Evolutionary conservation across 805 yeast genomes (phyloP).

Genomic region (Saccharomycopsis selenospora): DNA sequence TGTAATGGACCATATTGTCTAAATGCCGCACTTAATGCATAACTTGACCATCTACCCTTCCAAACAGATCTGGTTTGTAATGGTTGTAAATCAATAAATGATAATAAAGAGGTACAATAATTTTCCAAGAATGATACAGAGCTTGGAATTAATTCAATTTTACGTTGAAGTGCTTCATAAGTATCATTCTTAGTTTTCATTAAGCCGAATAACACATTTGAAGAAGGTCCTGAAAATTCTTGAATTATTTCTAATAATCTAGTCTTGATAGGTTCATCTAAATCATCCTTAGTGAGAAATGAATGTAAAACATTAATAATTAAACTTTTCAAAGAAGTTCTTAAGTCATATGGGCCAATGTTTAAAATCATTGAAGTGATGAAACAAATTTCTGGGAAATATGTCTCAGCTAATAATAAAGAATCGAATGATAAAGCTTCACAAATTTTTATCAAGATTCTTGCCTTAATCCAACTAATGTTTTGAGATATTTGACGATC

Average conservation of each 20-base stretch:
- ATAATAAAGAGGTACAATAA: constrained; percentile 48
- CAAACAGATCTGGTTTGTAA: constrained; percentile 32
- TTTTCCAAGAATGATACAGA: constrained; percentile 43
- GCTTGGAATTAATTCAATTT: constrained; percentile 15
- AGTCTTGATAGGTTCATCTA: constrained; percentile 4
- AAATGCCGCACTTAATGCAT: constrained; percentile 56
- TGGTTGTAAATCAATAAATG: constrained; percentile 41
- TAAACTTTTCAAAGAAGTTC: constrained; percentile 39
- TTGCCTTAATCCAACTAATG: constrained; percentile 46
- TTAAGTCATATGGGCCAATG: constrained; percentile 30
- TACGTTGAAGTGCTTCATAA: constrained; percentile 10
- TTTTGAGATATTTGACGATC: constrained; percentile 29
- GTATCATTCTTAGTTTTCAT: constrained; percentile 7
- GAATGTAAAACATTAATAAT: constrained; percentile 46
- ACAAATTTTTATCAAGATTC: constrained; percentile 43
- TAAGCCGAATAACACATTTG: constrained; percentile 17
- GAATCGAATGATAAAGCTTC: constrained; percentile 49
- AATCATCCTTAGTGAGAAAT: constrained; percentile 33
- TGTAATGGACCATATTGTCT: constrained; percentile 50
- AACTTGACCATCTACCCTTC: constrained; percentile 59
- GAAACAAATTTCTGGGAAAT: constrained; percentile 47
- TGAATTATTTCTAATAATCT: constrained; percentile 11
- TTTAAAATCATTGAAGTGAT: constrained; percentile 37
- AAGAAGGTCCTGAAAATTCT: constrained; percentile 15
- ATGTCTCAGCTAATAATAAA: constrained; percentile 39